These are phyloP conservation scores for Scheffersomyces quercinus DNA, from an alignment of 1,139 yeast species.

Conservation along the genomic window DNA sequence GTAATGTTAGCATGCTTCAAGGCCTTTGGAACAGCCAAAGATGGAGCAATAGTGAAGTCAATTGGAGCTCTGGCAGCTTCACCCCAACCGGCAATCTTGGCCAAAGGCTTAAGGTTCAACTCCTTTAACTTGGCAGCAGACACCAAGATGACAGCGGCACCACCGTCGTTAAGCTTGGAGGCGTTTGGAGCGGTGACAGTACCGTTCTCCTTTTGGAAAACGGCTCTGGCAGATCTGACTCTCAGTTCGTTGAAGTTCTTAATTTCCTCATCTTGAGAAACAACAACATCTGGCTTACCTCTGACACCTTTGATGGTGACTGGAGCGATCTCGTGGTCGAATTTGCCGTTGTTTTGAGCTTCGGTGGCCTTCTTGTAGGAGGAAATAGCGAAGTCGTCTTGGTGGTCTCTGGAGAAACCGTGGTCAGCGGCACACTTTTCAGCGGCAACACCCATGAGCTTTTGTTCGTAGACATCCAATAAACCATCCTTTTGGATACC, in stretches of 20 bases:
- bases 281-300: conserved; percentile 84
- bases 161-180: conserved; percentile 95
- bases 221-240: conserved; percentile 83
- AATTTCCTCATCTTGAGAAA: conserved; percentile 73
- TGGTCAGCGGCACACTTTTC: conserved; percentile 90
- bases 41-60: conserved; percentile 93
- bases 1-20: conserved; percentile 77
- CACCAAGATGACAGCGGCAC: conserved; percentile 87
- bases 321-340: conserved; percentile 78
- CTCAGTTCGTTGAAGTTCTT: conserved; percentile 73
- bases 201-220: conserved; percentile 87
- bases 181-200: conserved; percentile 97
- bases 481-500: conserved; percentile 92
- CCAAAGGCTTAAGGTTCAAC: conserved; percentile 83
- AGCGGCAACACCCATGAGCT: conserved; percentile 95
- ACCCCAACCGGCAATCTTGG: conserved; percentile 91
- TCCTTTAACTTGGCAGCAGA: conserved; percentile 82
- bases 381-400: conserved; percentile 67
- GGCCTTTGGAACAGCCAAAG: conserved; percentile 93
- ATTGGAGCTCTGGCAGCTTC: conserved; percentile 95
- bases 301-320: conserved; percentile 84
- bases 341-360: conserved; percentile 81
- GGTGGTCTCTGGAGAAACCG: conserved; percentile 63
- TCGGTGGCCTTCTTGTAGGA: conserved; percentile 78
- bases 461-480: conserved; percentile 81